phyloP scores from a whole-genome alignment of 2,329 filamentous ascomycete species.

The Arthrobotrys entomopaga region DNA sequence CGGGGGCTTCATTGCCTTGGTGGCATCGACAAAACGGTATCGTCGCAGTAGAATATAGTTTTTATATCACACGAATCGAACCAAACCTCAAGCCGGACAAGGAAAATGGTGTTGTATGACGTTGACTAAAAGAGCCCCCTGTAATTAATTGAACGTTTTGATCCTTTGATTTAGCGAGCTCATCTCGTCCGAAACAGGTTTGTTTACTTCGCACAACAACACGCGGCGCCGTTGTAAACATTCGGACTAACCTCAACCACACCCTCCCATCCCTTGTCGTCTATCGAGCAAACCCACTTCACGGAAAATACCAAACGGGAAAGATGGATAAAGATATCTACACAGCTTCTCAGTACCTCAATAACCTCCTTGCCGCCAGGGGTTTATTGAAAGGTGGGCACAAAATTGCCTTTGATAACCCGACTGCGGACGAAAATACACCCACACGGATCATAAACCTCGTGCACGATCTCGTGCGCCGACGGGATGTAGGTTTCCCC shows the following conservation, averaged over 20 bases:
- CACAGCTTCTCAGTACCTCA: slow-evolving; percentile 77
- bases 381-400: slow-evolving; percentile 75
- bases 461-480: slow-evolving; percentile 89
- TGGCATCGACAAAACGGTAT: neutral
- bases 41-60: too few relatives aligned
- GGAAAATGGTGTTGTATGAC: slow-evolving; percentile 10
- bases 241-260: neutral
- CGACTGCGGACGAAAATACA: slow-evolving; percentile 71
- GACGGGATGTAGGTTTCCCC: slow-evolving; percentile 77
- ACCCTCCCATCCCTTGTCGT: neutral
- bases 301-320: neutral
- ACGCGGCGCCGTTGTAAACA: slow-evolving; percentile 12
- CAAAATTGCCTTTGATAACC: slow-evolving; percentile 82
- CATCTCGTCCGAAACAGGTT: slow-evolving; percentile 9
- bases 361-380: slow-evolving; percentile 75
- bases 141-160: too few relatives aligned
- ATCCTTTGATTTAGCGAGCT: too few relatives aligned
- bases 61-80: too few relatives aligned
- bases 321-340: slow-evolving; percentile 66
- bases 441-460: slow-evolving; percentile 84
- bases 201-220: slow-evolving; percentile 47
- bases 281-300: neutral
- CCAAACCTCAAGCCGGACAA: neutral
- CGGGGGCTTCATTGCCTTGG: neutral
- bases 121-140: neutral